Evolutionary conservation across 2,329 filamentous ascomycete species (phyloP).

Genomic region (Xylaria digitata): DNA sequence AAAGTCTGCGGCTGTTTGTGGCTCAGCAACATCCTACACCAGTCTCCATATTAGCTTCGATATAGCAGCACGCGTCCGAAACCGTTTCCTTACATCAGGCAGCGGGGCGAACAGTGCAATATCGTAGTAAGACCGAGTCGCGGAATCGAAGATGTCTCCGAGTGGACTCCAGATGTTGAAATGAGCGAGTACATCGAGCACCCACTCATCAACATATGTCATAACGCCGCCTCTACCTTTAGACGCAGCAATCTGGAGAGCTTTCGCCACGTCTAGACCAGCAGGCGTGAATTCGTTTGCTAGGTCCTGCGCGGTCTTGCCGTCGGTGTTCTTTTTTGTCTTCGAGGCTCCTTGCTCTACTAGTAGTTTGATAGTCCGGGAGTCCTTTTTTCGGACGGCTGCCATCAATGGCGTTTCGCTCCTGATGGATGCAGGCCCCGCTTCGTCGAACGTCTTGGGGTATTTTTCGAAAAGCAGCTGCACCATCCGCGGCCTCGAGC

Average conservation of each 20-base stretch:
- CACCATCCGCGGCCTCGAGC: slow-evolving; percentile 29
- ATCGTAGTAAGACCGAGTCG: slow-evolving; percentile 26
- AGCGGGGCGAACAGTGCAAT: slow-evolving; percentile 13
- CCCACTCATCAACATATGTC: slow-evolving; percentile 35
- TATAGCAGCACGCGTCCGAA: neutral
- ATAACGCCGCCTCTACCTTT: slow-evolving; percentile 32
- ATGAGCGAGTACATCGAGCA: slow-evolving; percentile 31
- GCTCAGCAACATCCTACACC: slow-evolving; percentile 33
- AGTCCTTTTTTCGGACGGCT: slow-evolving; percentile 27
- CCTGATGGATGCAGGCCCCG: slow-evolving; percentile 11
- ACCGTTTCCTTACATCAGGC: slow-evolving; percentile 18
- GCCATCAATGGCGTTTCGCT: slow-evolving; percentile 37
- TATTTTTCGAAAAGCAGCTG: slow-evolving; percentile 37
- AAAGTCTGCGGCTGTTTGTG: slow-evolving; percentile 25
- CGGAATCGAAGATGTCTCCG: slow-evolving; percentile 30
- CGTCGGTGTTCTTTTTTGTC: slow-evolving; percentile 31
- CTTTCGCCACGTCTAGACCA: slow-evolving; percentile 21
- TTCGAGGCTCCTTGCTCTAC: slow-evolving; percentile 33
- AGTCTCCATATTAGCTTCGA: neutral
- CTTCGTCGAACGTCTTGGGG: slow-evolving; percentile 30
- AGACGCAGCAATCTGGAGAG: slow-evolving; percentile 30
- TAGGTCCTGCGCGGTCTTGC: slow-evolving; percentile 30
- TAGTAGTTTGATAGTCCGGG: slow-evolving; percentile 29
- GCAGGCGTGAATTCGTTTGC: slow-evolving; percentile 22
- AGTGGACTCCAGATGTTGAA: slow-evolving; percentile 36